Base-by-base conservation (phyloP, 768 basidiomycete species). In the Cubamyces sp. region DNA sequence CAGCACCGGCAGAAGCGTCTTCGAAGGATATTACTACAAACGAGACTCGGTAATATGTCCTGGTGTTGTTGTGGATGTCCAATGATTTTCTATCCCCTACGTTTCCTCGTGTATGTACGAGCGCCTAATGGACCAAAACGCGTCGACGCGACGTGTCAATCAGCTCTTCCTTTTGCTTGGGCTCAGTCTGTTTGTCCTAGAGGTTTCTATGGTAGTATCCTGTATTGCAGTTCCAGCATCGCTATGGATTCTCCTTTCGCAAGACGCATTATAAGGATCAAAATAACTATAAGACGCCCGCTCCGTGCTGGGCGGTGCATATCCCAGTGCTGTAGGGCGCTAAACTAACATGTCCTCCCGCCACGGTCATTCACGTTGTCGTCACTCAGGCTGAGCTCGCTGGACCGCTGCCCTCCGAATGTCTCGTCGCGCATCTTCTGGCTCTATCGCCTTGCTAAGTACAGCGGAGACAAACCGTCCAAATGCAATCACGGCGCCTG, bases 391-490 rank as follows among this genome's bases (percentile, higher is more conserved):
- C 46, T 21, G 46, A 19, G 46, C 14, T 14, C 18, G 4, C 12
- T 47, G 45, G 34, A 34, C 34, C 11, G 4, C 9, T 34, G 34
- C 34, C 34, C 25, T 28, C 41, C 16, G 40, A 46, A 81, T 81
- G 81, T 72, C 77, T 71, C 74, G 75, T 58, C 72, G 78, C 62
- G 74, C 77, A 12, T 77, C 78, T 49, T 69, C 70, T 19, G 62
- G 72, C 46, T 77, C 78, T 15, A 21, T 57, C 3, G 48, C 43
- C 52, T 73, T 77, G 40, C 51, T 69, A 26, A 61, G 62, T 23
- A 71, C 78, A 11, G 59, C 66, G 40, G 59, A 54, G 26, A 41
- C 37, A 56, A 63, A 15, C n/a, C 58, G 26, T 21, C 53, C 18
- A 40, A 65, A 57, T 61, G 60, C 60, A 47, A 71, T 75, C 37